Conservation (phyloP, 306 rosid genomes). For the Myrica gale region DNA sequence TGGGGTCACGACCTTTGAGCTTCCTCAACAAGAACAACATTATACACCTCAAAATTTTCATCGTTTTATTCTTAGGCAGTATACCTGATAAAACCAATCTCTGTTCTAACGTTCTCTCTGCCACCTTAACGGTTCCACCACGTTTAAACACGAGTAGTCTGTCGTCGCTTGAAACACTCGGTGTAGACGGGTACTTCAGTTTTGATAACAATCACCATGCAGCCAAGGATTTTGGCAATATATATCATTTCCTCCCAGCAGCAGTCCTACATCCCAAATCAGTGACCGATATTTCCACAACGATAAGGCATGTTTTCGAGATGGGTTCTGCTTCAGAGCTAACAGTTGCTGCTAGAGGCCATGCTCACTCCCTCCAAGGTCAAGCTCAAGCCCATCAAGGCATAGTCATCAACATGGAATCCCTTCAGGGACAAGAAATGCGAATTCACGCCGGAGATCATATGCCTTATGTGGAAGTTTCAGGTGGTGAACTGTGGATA, state of each 20-base stretch:
- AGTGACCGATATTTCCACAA: constrained; percentile 62
- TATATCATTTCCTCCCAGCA: constrained; percentile 57
- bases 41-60: constrained; percentile 38
- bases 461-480: constrained; percentile 73
- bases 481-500: constrained; percentile 94
- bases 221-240: constrained; percentile 85
- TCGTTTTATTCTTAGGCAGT: constrained; percentile 47
- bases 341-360: constrained; percentile 92
- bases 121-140: constrained; percentile 36
- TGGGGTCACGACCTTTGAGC: constrained; percentile 47
- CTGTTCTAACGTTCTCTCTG: constrained; percentile 39
- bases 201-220: constrained; percentile 49
- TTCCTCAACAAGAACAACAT: constrained; percentile 40
- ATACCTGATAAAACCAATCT: constrained; percentile 49
- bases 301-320: constrained; percentile 49
- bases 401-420: constrained; percentile 75
- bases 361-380: constrained; percentile 83
- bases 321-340: constrained; percentile 56
- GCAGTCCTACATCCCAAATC: constrained; percentile 79
- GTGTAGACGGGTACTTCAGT: constrained; percentile 70
- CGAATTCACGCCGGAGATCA: constrained; percentile 50
- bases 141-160: constrained; percentile 23
- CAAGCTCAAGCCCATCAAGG: constrained; percentile 83
- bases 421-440: constrained; percentile 50
- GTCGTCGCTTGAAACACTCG: constrained; percentile 48